A percentile compares a stretch with the other conserved stretches of the same genome.
These are phyloP conservation scores for Discostella stelligeroides DNA, from an alignment of 108 stramenopile species.

Conservation along the genomic window DNA sequence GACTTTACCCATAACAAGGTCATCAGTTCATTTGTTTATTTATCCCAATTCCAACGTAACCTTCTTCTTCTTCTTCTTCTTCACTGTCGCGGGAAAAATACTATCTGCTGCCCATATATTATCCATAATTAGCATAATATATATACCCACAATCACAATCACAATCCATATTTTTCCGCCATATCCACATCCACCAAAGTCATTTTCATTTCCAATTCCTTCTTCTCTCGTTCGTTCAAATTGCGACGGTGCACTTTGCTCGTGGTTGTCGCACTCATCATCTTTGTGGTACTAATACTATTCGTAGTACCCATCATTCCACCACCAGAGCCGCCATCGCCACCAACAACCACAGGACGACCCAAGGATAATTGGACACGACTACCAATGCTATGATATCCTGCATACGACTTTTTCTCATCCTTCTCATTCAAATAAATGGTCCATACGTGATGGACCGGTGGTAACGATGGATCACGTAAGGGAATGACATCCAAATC, in stretches of 20 bases:
- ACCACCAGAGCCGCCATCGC: background rate
- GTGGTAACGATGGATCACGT: conserved; percentile 76
- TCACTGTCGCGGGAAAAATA: too few species aligned
- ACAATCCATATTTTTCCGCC: conserved; percentile 62
- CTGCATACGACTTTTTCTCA: conserved; percentile 39
- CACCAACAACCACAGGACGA: conserved; percentile 53
- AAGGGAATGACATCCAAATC: conserved; percentile 84
- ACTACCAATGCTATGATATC: conserved; percentile 73
- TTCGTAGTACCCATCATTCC: background rate
- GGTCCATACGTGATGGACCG: conserved; percentile 70
- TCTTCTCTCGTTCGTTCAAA: conserved; percentile 57
- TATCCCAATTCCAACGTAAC: too few species aligned
- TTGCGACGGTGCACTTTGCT: conserved; percentile 51
- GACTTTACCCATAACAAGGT: too few species aligned
- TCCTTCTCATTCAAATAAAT: conserved; percentile 42
- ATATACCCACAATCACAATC: too few species aligned
- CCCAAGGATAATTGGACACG: conserved; percentile 82
- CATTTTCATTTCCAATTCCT: conserved; percentile 56
- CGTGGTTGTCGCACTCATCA: conserved; percentile 19
- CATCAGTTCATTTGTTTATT: too few species aligned
- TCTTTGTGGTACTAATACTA: too few species aligned
- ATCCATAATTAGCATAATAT: too few species aligned
- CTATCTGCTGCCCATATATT: too few species aligned
- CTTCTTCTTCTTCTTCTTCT: too few species aligned
- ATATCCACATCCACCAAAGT: conserved; percentile 79